Evolutionary conservation across 2,329 filamentous ascomycete genomes (phyloP).

Genomic region (Xylariaceae sp.): DNA sequence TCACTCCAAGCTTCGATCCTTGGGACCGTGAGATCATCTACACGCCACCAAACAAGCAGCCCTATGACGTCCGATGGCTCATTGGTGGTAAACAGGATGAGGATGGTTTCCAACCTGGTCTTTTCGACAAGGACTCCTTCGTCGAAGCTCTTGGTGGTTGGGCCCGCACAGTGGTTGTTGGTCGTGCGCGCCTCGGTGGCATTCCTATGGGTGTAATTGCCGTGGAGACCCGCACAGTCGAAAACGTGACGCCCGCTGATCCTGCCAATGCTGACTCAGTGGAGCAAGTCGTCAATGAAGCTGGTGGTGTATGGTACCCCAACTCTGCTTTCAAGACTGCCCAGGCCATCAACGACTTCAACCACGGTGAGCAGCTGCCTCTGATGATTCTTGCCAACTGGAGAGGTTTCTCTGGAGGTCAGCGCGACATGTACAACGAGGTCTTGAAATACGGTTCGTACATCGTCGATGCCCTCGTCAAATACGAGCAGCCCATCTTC

Average conservation of each 20-base stretch:
- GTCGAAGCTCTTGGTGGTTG: slow-evolving; percentile 95
- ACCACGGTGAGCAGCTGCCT: slow-evolving; percentile 95
- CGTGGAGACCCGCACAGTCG: slow-evolving; percentile 91
- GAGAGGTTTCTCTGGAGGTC: slow-evolving; percentile 99
- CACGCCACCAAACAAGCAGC: slow-evolving; percentile 75
- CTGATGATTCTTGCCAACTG: slow-evolving; percentile 99
- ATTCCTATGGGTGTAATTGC: slow-evolving; percentile 98
- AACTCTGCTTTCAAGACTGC: slow-evolving; percentile 99
- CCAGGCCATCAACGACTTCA: slow-evolving; percentile 98
- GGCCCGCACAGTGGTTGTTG: slow-evolving; percentile 95
- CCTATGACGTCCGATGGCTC: slow-evolving; percentile 92
- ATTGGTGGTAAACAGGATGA: slow-evolving; percentile 85
- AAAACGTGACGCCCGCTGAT: slow-evolving; percentile 95
- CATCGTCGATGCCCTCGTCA: slow-evolving; percentile 97
- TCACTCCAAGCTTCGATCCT: slow-evolving; percentile 76
- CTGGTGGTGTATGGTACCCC: slow-evolving; percentile 98
- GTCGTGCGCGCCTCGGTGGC: slow-evolving; percentile 91
- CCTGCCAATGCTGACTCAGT: slow-evolving; percentile 98
- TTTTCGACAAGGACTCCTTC: slow-evolving; percentile 96
- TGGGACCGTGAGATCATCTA: slow-evolving; percentile 94
- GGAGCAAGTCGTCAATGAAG: slow-evolving; percentile 90
- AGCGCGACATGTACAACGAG: slow-evolving; percentile 99
- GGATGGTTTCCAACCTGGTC: slow-evolving; percentile 81
- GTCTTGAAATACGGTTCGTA: slow-evolving; percentile 99
- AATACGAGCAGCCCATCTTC: slow-evolving; percentile 98